Conservation (phyloP, 2,329 filamentous ascomycete genomes). For the Claviceps arundinis region DNA sequence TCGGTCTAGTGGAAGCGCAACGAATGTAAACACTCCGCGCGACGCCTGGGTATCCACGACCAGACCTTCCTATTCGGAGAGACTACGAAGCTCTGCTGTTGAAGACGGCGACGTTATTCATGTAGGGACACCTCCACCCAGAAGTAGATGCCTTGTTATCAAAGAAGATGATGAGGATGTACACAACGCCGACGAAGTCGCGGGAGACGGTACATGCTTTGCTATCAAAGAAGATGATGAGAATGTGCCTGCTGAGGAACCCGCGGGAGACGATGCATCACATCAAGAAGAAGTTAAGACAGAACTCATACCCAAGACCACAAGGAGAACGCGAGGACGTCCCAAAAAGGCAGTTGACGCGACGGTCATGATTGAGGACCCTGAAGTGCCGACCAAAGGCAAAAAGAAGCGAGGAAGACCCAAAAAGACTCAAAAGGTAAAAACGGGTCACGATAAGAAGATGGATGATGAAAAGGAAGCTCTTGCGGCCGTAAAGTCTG, state of each 20-base stretch:
- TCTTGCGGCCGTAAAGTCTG: background rate
- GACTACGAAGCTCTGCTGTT: background rate
- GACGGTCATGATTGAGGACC: constrained; percentile 5
- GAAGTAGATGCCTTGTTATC: background rate
- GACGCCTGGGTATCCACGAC: background rate
- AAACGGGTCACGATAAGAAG: background rate
- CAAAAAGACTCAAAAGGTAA: constrained; percentile 17
- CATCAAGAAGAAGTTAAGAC: constrained; percentile 4
- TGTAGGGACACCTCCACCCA: background rate
- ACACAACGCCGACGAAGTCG: background rate
- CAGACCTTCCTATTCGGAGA: background rate
- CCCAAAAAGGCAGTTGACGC: constrained; percentile 14
- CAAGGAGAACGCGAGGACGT: constrained; percentile 19
- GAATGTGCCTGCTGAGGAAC: background rate
- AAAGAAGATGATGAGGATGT: background rate
- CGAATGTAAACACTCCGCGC: constrained; percentile 24
- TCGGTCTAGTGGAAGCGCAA: constrained; percentile 20
- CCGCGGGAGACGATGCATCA: constrained; percentile 8
- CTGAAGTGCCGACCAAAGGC: background rate
- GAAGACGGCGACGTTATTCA: background rate
- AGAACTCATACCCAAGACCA: constrained; percentile 5
- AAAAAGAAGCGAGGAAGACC: constrained; percentile 30
- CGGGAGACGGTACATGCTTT: constrained; percentile 8
- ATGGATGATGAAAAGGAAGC: background rate
- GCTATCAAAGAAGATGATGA: background rate